Evolutionary conservation across 1,284 basidiomycete genomes (phyloP).

Genomic region (Naganishia sp.): DNA sequence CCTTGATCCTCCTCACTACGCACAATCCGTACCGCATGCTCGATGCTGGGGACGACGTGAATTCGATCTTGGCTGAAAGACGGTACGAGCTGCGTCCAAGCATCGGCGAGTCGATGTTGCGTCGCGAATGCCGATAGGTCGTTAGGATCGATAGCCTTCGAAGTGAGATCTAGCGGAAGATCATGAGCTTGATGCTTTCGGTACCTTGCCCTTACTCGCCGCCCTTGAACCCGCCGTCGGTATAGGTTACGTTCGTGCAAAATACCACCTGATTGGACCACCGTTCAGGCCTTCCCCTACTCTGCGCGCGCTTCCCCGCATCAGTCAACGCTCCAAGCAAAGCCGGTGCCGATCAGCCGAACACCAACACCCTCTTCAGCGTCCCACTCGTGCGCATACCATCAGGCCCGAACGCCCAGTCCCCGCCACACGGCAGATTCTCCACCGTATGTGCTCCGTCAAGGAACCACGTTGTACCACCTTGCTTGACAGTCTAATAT

Average conservation of each 20-base stretch:
- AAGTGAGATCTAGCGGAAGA: slow-evolving; percentile 65
- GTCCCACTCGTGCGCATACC: slow-evolving; percentile 13
- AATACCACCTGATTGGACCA: slow-evolving; percentile 88
- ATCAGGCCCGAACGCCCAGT: slow-evolving; percentile 63
- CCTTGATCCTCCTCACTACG: slow-evolving; percentile 48
- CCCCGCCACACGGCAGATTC: slow-evolving; percentile 79
- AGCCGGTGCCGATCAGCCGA: slow-evolving; percentile 78
- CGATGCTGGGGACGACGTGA: slow-evolving; percentile 81
- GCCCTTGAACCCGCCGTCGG: slow-evolving; percentile 82
- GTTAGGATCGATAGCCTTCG: slow-evolving; percentile 64
- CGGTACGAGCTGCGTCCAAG: slow-evolving; percentile 70
- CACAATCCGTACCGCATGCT: slow-evolving; percentile 75
- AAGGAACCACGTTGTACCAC: slow-evolving; percentile 71
- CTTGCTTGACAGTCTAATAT: slow-evolving; percentile 77
- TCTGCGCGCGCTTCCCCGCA: slow-evolving; percentile 46
- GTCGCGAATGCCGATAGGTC: slow-evolving; percentile 69
- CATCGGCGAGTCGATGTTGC: slow-evolving; percentile 72
- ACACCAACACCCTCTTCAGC: slow-evolving; percentile 68
- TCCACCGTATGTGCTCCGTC: slow-evolving; percentile 96
- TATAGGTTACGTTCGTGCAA: slow-evolving; percentile 94
- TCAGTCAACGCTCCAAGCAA: slow-evolving; percentile 67
- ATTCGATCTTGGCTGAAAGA: slow-evolving; percentile 64
- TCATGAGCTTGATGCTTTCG: not conserved
- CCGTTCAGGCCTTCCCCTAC: slow-evolving; percentile 53
- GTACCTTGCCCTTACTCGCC: slow-evolving; percentile 60